Evolutionary conservation across 768 basidiomycete species (phyloP).

Genomic region (Tylopilus felleus): DNA sequence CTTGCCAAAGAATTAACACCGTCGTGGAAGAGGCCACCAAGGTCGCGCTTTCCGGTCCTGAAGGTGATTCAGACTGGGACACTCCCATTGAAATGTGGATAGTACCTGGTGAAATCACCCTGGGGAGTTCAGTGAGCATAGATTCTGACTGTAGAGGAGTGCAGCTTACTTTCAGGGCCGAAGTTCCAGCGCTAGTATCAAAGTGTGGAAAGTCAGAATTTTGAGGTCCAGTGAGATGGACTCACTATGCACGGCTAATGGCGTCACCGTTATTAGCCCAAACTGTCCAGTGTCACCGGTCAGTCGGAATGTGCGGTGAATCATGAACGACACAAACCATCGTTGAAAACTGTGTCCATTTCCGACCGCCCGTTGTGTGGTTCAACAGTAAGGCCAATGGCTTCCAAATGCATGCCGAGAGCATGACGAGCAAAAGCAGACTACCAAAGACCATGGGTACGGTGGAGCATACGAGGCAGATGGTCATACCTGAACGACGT

Average conservation of each 20-base stretch:
- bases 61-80: constrained; percentile 4
- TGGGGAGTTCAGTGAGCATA: constrained; percentile 28
- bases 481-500: constrained; percentile 76
- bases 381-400: constrained; percentile 62
- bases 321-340: constrained; percentile 43
- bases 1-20: constrained; percentile 92
- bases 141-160: neutral
- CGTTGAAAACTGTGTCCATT: constrained; percentile 74
- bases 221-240: constrained; percentile 8
- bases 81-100: neutral
- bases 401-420: constrained; percentile 69
- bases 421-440: constrained; percentile 89
- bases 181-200: constrained; percentile 80
- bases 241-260: constrained; percentile 83
- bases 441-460: constrained; percentile 36
- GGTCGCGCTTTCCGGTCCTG: constrained; percentile 94
- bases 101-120: constrained; percentile 85
- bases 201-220: constrained; percentile 11
- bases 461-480: neutral
- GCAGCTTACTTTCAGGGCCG: constrained; percentile 79
- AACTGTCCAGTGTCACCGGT: constrained; percentile 40
- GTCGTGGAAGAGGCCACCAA: constrained; percentile 89
- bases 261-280: constrained; percentile 99
- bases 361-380: constrained; percentile 52
- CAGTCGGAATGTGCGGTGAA: neutral